Evolutionary conservation across 108 stramenopile genomes (phyloP).

Genomic region (Cylindrotheca closterium): DNA sequence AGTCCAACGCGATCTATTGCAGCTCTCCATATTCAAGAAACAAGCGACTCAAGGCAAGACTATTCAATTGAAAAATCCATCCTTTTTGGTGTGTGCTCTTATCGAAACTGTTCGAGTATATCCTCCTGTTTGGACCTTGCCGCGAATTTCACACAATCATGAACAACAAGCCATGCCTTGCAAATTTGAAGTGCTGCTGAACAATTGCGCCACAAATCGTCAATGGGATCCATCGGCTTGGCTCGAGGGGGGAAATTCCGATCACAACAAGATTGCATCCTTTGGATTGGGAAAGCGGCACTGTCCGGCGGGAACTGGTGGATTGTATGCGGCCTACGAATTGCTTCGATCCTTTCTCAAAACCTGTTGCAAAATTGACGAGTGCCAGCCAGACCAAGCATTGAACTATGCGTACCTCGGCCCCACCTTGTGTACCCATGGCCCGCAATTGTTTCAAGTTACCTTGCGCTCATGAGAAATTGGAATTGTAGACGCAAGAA

Average conservation of each 20-base stretch:
- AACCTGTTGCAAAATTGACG: not conserved
- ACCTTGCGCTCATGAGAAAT: too few species aligned
- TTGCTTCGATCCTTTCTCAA: not conserved
- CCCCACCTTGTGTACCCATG: not conserved
- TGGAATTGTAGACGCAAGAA: too few species aligned
- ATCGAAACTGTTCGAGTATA: constrained; percentile 8
- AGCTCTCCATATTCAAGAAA: constrained; percentile 1
- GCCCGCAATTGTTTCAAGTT: not conserved
- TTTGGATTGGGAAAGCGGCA: constrained; percentile 16
- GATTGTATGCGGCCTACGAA: constrained; percentile 4
- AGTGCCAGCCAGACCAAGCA: not conserved
- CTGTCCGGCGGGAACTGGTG: constrained; percentile 3
- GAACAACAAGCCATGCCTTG: not conserved
- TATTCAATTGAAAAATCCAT: not conserved
- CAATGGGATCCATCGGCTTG: constrained; percentile 4
- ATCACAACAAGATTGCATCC: not conserved
- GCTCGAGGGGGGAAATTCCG: not conserved
- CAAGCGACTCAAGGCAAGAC: constrained; percentile 5
- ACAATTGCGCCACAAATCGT: constrained; percentile 5
- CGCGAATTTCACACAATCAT: constrained; percentile 7
- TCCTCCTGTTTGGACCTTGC: constrained; percentile 20
- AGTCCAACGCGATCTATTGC: not conserved
- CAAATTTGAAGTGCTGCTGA: constrained; percentile 9
- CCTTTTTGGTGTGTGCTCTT: constrained; percentile 5
- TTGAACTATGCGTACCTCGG: not conserved